Evolutionary conservation across 208 protist genomes (phyloP), one percentile per base, ranked within the genome.

Genomic region (Leishmania tarentolae): DNA sequence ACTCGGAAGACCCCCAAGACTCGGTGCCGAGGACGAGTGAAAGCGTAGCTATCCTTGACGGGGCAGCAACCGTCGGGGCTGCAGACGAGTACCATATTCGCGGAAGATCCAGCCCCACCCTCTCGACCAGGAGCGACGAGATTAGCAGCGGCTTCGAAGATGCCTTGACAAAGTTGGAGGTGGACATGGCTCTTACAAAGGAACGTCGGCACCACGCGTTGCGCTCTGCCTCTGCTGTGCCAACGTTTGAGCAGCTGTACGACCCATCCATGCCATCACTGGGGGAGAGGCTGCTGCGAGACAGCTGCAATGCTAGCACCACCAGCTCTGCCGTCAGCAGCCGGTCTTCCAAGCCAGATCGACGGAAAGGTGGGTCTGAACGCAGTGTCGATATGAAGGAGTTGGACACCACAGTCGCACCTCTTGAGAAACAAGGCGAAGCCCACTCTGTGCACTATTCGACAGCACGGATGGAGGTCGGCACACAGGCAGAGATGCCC

Each of bases 191-290:
- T 0, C 71, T 82, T 11, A 93, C 91, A 7, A 65, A 73, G 73
- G 42, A 47, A 8, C 80, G 88, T 6, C 88, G 93, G 24, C 61
- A 56, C 37, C 61, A 61, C 15, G 87, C 90, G 28, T 72, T 94
- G 24, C 73, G 83, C 21, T 81, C 75, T 3, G 44, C 65, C 31
- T 37, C 56, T 15, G 46, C 28, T 24, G 80, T 79, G 9, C 78
- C 82, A 0, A 79, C 85, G 3, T 93, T 95, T 50, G 80, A 86
- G 17, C 56, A 85, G 35, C 86, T 95, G 1, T 93, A 95, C 78
- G 75, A 88, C 57, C 87, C 87, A 24, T 72, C 53, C 47, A 59
- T 77, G 28, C 44, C 53, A 0, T 19, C 74, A n/a, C 57, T 37
- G 19, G 2, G 59, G 50, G 74, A 71, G 17, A 63, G 46, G n/a